phyloP scores from a whole-genome alignment of 192 early-diverging fungal genomes.

The Globomyces pollinis-pini region DNA sequence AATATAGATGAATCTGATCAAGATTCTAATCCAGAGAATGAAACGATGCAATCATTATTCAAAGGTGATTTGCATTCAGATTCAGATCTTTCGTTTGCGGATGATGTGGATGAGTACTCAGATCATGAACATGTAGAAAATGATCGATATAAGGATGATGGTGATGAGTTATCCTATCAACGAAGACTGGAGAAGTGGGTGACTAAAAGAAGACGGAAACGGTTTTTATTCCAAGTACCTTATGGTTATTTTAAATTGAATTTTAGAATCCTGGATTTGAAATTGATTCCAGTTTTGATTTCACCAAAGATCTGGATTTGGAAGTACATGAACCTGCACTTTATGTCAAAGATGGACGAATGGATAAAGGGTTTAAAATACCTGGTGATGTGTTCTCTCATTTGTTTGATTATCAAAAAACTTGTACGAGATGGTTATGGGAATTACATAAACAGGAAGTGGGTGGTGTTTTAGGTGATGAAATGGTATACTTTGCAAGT shows the following conservation, averaged over 20 bases:
- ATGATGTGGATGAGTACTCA: constrained; percentile 1
- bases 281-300: constrained; percentile 15
- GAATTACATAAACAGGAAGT: constrained; percentile 74
- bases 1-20: constrained; percentile 11
- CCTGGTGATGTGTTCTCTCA: constrained; percentile 74
- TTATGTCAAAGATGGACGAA: constrained; percentile 38
- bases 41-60: neutral
- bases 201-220: constrained; percentile 22
- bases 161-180: constrained; percentile 52
- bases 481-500: constrained; percentile 57
- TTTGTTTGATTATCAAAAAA: constrained; percentile 87
- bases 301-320: constrained; percentile 21
- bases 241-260: too few relatives aligned
- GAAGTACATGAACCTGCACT: constrained; percentile 49
- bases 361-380: constrained; percentile 46
- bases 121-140: constrained; percentile 3
- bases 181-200: constrained; percentile 48
- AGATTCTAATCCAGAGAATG: constrained; percentile 15
- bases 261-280: neutral
- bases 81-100: neutral
- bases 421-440: constrained; percentile 79
- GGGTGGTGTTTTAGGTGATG: constrained; percentile 89
- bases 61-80: neutral
- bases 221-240: constrained; percentile 15
- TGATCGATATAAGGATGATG: constrained; percentile 52